Evolutionary conservation across 2,329 filamentous ascomycete species (phyloP).

Genomic region (Chaetomiaceae sp.): DNA sequence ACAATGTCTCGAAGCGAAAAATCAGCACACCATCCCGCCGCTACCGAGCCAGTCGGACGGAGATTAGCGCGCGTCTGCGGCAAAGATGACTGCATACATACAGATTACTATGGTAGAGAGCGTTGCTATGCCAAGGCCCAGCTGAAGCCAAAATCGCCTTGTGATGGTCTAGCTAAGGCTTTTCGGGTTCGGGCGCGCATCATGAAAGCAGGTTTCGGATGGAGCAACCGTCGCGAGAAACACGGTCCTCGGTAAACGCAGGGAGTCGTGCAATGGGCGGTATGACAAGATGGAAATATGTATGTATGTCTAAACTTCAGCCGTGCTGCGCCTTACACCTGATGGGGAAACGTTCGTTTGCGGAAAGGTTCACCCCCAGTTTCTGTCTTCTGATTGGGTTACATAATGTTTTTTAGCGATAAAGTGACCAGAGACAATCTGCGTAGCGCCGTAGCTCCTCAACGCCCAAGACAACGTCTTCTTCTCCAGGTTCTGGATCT

Average conservation of each 20-base stretch:
- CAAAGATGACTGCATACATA: neutral
- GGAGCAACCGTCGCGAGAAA: slow-evolving; percentile 13
- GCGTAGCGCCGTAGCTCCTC: no score
- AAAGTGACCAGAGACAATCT: no score
- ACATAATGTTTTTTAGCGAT: no score
- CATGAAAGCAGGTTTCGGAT: slow-evolving; percentile 11
- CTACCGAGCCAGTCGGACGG: neutral
- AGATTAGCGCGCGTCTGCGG: slow-evolving; percentile 17
- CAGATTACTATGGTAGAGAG: neutral
- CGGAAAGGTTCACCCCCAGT: no score
- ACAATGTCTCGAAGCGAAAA: no score
- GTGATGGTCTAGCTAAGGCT: slow-evolving; percentile 18
- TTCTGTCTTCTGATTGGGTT: no score
- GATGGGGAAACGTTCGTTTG: no score
- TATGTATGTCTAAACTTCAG: slow-evolving; percentile 17
- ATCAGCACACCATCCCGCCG: no score
- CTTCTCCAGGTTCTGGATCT: no score
- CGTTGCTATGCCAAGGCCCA: slow-evolving; percentile 15
- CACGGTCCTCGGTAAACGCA: neutral
- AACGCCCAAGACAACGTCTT: no score
- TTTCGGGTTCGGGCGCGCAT: slow-evolving; percentile 3
- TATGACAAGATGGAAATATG: slow-evolving; percentile 7
- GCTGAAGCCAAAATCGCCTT: slow-evolving; percentile 18
- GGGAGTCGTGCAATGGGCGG: no score
- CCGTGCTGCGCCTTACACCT: slow-evolving; percentile 20